phyloP scores from a whole-genome alignment of 306 rosid species.

The Glycine soja region DNA sequence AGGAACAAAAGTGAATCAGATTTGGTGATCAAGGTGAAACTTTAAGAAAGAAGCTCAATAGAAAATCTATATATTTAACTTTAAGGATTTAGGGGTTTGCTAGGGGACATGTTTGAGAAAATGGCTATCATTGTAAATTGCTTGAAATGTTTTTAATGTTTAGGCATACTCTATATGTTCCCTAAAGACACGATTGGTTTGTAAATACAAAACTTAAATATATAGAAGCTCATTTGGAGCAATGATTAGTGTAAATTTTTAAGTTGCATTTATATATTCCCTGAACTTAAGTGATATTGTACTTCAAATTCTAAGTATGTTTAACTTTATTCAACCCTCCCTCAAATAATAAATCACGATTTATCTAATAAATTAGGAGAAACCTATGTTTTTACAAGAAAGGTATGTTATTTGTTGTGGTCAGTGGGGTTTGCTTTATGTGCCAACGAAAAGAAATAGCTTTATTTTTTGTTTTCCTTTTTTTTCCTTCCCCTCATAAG shows the following conservation, averaged over 20 bases:
- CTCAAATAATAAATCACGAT: background rate
- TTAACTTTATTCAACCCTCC: background rate
- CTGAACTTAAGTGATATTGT: background rate
- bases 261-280: background rate
- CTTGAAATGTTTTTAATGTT: background rate
- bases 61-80: background rate
- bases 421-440: constrained; percentile 72
- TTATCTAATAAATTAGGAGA: background rate
- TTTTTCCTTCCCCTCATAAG: constrained; percentile 30
- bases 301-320: background rate
- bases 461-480: constrained; percentile 10
- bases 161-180: background rate
- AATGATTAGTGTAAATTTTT: background rate
- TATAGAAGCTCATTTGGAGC: background rate
- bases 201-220: background rate
- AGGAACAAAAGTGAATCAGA: background rate
- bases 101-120: no score
- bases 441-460: constrained; percentile 42
- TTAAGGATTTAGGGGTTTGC: background rate
- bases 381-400: constrained; percentile 52
- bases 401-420: constrained; percentile 67
- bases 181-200: background rate
- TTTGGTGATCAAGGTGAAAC: no score
- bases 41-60: background rate
- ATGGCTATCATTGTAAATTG: no score